A percentile compares a stretch with the other conserved stretches of the same genome.
Evolutionary conservation across 2,329 filamentous ascomycete species (phyloP).

Genomic region (Ustulina deusta): DNA sequence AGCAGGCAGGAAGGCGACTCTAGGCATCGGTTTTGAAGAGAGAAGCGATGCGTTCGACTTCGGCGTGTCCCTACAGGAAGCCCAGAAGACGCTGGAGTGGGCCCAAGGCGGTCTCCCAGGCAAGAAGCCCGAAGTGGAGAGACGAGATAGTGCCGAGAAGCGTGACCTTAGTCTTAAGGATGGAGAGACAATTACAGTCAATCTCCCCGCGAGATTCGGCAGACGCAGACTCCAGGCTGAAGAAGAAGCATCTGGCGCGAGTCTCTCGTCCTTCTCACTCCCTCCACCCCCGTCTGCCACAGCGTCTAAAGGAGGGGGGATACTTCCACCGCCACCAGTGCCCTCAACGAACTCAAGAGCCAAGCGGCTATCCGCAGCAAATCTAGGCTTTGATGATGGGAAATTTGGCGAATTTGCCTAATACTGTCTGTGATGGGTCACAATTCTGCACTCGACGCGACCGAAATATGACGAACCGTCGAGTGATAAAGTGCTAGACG

Average conservation of each 20-base stretch:
- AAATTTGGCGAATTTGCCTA: constrained; percentile 86
- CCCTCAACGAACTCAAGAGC: constrained; percentile 68
- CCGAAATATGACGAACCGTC: constrained; percentile 19
- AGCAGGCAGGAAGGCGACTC: constrained; percentile 78
- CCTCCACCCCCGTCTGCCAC: constrained; percentile 72
- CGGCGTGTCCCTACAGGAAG: constrained; percentile 82
- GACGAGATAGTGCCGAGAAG: constrained; percentile 64
- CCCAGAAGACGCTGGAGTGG: constrained; percentile 75
- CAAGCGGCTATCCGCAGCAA: constrained; percentile 68
- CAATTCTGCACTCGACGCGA: constrained; percentile 22
- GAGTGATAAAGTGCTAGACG: constrained; percentile 26
- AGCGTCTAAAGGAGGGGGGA: constrained; percentile 47
- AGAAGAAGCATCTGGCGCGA: constrained; percentile 43
- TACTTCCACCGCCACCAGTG: constrained; percentile 68
- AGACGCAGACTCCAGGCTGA: constrained; percentile 59
- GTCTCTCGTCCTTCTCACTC: constrained; percentile 74
- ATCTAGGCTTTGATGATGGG: constrained; percentile 86
- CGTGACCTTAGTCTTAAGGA: constrained; percentile 88
- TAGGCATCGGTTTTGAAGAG: constrained; percentile 91
- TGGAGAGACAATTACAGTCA: constrained; percentile 88
- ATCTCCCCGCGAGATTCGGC: constrained; percentile 72
- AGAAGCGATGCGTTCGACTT: constrained; percentile 89
- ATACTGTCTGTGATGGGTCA: constrained; percentile 21
- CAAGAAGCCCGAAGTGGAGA: constrained; percentile 54
- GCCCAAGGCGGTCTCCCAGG: constrained; percentile 57